Percentiles rank a stretch among this genome's conserved stretches.
These are phyloP conservation scores for Senna tora DNA, from an alignment of 306 rosid species.

Conservation along the genomic window DNA sequence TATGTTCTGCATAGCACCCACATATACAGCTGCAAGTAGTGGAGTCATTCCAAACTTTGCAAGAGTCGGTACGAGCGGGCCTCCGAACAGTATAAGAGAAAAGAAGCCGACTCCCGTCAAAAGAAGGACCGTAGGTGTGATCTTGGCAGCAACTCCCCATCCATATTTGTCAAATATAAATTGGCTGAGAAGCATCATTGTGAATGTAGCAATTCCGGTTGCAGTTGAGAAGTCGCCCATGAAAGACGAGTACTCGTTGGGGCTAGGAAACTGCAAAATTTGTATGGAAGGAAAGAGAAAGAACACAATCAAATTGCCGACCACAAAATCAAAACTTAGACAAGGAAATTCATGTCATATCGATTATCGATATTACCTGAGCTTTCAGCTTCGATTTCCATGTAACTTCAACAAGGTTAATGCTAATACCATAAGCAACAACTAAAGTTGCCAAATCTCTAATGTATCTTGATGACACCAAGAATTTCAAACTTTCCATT, in stretches of 20 bases:
- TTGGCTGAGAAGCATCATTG: constrained; percentile 92
- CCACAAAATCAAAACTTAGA: constrained; percentile 25
- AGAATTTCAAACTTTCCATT: constrained; percentile 97
- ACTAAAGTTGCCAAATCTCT: constrained; percentile 97
- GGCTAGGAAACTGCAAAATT: constrained; percentile 84
- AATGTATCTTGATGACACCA: constrained; percentile 88
- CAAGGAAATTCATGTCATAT: constrained; percentile 22
- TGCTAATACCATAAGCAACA: constrained; percentile 94
- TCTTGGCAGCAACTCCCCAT: constrained; percentile 96
- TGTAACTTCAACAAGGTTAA: constrained; percentile 94
- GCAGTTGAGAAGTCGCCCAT: constrained; percentile 99
- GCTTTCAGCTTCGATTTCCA: constrained; percentile 99
- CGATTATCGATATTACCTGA: constrained; percentile 55
- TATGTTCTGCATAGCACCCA: constrained; percentile 95
- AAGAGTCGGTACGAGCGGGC: constrained; percentile 65
- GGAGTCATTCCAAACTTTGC: constrained; percentile 82
- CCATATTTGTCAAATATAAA: constrained; percentile 82
- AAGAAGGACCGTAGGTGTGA: constrained; percentile 91
- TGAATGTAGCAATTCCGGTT: constrained; percentile 91
- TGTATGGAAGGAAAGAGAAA: background rate
- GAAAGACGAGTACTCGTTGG: constrained; percentile 91
- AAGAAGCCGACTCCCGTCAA: constrained; percentile 92
- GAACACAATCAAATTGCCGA: background rate
- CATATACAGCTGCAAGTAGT: constrained; percentile 95
- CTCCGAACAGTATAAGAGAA: constrained; percentile 79